Evolutionary conservation across 1,284 basidiomycete genomes (phyloP).

Genomic region (Melampsora larici-populina): DNA sequence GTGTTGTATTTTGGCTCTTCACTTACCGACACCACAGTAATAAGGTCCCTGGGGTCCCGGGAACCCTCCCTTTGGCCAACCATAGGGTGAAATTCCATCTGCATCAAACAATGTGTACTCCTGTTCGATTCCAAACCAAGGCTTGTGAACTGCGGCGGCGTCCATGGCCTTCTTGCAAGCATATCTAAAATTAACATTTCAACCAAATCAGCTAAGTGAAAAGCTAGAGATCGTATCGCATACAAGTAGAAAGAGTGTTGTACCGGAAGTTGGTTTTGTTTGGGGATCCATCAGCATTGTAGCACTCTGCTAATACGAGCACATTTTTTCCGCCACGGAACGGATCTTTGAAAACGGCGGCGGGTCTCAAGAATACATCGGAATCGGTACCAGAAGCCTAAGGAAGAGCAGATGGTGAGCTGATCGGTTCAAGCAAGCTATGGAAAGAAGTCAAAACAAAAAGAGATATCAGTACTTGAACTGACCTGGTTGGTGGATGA

Average conservation of each 20-base stretch:
- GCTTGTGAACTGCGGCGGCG: conserved; percentile 64
- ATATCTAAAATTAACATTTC: conserved; percentile 42
- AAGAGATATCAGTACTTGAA: neutral
- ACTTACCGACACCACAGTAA: conserved; percentile 96
- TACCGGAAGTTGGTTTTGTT: conserved; percentile 96
- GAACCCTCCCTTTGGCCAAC: conserved; percentile 93
- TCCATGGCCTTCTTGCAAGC: conserved; percentile 80
- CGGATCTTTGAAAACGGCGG: conserved; percentile 96
- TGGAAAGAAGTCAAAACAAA: too few species aligned
- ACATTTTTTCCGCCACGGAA: conserved; percentile 99
- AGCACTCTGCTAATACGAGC: conserved; percentile 87
- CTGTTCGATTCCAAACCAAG: conserved; percentile 96
- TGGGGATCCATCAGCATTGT: conserved; percentile 98
- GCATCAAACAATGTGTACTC: conserved; percentile 97
- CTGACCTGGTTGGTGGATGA: conserved; percentile 82
- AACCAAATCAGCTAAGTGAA: neutral
- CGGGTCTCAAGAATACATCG: conserved; percentile 96
- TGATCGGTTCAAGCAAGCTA: too few species aligned
- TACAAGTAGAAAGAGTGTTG: conserved; percentile 58
- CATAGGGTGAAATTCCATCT: conserved; percentile 78
- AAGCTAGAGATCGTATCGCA: neutral
- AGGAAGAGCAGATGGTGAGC: neutral
- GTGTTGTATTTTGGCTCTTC: conserved; percentile 24
- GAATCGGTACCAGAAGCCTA: conserved; percentile 85
- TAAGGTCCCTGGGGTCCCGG: conserved; percentile 99